A percentile compares a stretch with the other conserved stretches of the same genome.
Conservation (phyloP, 768 basidiomycete species). For the Suillus subaureus region DNA sequence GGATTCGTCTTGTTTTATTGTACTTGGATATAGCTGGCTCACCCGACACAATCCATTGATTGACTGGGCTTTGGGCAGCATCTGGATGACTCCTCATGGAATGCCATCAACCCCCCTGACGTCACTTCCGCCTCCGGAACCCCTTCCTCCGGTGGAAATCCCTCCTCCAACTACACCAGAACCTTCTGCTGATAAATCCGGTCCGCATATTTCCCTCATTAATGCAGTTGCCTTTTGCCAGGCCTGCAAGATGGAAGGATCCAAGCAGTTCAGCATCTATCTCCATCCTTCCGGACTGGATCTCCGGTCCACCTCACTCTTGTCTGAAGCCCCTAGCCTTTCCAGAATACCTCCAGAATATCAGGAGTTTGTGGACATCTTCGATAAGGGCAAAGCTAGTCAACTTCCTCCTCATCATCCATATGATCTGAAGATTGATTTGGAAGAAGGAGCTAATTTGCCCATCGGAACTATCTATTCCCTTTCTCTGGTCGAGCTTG, state of each 20-base stretch:
- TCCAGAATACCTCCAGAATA: too few species aligned
- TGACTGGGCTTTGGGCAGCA: background rate
- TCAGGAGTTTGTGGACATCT: too few species aligned
- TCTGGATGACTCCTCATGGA: background rate
- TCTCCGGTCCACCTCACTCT: background rate
- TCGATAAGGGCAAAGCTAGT: too few species aligned
- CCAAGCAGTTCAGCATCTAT: background rate
- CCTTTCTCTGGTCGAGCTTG: too few species aligned
- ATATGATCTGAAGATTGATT: too few species aligned
- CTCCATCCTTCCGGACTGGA: fast-evolving
- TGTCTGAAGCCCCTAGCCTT: fast-evolving
- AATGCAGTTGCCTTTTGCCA: background rate
- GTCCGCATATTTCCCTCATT: background rate
- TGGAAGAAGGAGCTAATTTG: too few species aligned
- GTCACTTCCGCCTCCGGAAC: background rate
- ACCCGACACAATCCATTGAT: background rate
- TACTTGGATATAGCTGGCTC: slow-evolving; percentile 14
- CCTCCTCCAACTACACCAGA: background rate
- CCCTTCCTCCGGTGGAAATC: background rate
- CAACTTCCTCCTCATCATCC: too few species aligned
- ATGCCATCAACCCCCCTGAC: background rate
- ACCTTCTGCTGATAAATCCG: background rate
- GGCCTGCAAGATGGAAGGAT: background rate
- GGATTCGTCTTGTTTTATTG: slow-evolving; percentile 4
- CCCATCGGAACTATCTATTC: too few species aligned